Base-by-base conservation (phyloP, 192 early-diverging fungal genomes). In the Rhizoclosmatium sp. region DNA sequence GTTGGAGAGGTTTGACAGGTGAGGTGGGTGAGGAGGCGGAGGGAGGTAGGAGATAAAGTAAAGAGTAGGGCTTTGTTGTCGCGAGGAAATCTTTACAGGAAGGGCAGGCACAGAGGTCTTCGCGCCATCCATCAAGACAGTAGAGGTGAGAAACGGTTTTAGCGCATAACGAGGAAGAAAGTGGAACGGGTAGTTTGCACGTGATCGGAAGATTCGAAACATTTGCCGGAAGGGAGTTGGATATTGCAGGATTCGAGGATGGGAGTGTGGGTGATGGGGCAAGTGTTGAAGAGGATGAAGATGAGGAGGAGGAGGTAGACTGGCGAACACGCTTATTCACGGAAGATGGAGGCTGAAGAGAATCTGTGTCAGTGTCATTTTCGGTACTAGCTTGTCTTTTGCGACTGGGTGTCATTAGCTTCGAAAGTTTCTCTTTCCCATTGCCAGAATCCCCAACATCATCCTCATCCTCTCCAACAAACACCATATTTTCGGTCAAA, bases 111-210 rank as follows among this genome's bases (percentile, higher is more conserved):
- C 94, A 97, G 45, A 95, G 78, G 12, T 88, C 84, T 21, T 87
- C 82, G n/a, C 90, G 89, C 94, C 94, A 95, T 44, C 90, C 93
- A 44, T 92, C 88, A 9, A 79, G 78, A 68, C 92, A 86, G 80
- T 94, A 95, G 65, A 95, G 70, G 72, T 92, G 92, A 39, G 66
- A 41, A 31, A 42, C 40, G 14, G 66, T n/a, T 68, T 40, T 31
- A 41, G n/a, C 12, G 12, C 0, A 65, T 12, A 65, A 10, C 23
- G 62, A 31, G 62, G 9, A n/a, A 31, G n/a, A 41, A 31, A n/a
- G n/a, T 65, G 9, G n/a, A n/a, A 12, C 31, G n/a, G n/a, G n/a
- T 46, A 75, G 40, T 64, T 75, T 75, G 60, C 73, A 75, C 40
- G 44, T 9, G 2, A 23, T 14, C 23, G 31, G 70, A 19, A 31